Conservation (phyloP, 345 rosid genomes). For the Gynandropsis gynandra region DNA sequence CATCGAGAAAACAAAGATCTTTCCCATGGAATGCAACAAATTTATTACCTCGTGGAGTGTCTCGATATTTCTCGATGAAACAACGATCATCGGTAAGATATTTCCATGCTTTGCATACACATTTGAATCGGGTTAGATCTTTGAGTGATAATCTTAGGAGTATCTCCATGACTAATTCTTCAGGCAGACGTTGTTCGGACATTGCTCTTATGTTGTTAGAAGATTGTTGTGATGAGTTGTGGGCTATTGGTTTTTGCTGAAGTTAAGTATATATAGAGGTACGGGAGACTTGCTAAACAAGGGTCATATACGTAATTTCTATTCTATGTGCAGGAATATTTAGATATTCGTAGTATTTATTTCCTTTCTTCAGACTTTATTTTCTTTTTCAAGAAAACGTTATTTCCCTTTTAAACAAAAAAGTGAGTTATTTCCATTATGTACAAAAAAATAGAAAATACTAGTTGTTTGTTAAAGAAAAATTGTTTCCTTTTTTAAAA, state of each 20-base stretch:
- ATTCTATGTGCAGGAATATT: too few relatives aligned
- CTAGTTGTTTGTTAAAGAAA: too few relatives aligned
- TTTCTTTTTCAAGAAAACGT: too few relatives aligned
- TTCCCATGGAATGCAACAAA: constrained; percentile 14
- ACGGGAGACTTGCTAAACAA: too few relatives aligned
- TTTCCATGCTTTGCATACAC: constrained; percentile 27
- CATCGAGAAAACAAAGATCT: constrained; percentile 22
- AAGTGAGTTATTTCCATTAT: too few relatives aligned
- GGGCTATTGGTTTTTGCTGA: not conserved
- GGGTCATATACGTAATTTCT: too few relatives aligned
- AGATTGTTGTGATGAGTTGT: not conserved
- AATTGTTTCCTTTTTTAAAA: too few relatives aligned
- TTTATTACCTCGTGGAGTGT: constrained; percentile 11
- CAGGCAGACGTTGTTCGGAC: constrained; percentile 18
- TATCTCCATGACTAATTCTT: constrained; percentile 21
- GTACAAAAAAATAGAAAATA: too few relatives aligned
- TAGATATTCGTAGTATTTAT: too few relatives aligned
- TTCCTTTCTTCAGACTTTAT: too few relatives aligned
- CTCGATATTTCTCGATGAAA: constrained; percentile 7
- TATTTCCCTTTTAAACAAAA: too few relatives aligned
- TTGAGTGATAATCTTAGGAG: constrained; percentile 21
- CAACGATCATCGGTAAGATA: constrained; percentile 11
- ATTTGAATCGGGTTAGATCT: constrained; percentile 22
- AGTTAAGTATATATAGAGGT: too few relatives aligned
- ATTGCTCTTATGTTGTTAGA: constrained; percentile 6